phyloP scores from a whole-genome alignment of 257 asterid species.

The Capsicum rhomboideum region DNA sequence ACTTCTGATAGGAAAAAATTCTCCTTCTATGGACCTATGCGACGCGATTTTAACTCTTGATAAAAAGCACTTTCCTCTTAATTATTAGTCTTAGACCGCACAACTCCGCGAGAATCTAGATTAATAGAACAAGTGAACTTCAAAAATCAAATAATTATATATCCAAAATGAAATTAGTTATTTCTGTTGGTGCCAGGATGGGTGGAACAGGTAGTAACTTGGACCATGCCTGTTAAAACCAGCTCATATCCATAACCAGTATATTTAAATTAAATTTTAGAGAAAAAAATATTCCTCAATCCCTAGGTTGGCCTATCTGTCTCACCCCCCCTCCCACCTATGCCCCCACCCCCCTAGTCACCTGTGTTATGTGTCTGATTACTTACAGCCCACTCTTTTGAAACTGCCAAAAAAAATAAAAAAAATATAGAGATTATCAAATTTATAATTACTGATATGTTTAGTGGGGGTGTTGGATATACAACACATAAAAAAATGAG shows the following conservation, averaged over 20 bases:
- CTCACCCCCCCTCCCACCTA: not conserved
- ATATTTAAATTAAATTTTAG: not conserved
- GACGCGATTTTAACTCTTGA: not conserved
- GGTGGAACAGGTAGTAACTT: slow-evolving; percentile 2
- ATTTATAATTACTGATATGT: not conserved
- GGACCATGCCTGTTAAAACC: slow-evolving; percentile 1
- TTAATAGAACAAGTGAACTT: not conserved
- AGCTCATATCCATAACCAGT: not conserved
- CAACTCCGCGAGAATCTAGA: not conserved
- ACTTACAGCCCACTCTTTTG: slow-evolving; percentile 1
- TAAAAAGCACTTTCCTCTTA: not conserved
- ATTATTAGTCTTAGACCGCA: no score
- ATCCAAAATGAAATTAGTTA: not conserved
- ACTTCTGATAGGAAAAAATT: not conserved
- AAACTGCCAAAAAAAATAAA: not conserved
- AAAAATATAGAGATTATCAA: slow-evolving; percentile 18
- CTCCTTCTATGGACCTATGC: not conserved
- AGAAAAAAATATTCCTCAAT: slow-evolving; percentile 1
- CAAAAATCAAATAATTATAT: not conserved
- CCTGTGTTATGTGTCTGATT: slow-evolving; percentile 3
- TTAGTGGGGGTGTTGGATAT: slow-evolving; percentile 9
- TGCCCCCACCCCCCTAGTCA: no score
- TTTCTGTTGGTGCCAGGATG: slow-evolving; percentile 3
- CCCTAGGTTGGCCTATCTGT: slow-evolving; percentile 29
- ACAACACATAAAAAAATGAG: slow-evolving; percentile 12